Evolutionary conservation across 129 eudicot genomes (phyloP), one percentile per base, ranked within the genome.

Genomic region (Smallanthus sonchifolius): DNA sequence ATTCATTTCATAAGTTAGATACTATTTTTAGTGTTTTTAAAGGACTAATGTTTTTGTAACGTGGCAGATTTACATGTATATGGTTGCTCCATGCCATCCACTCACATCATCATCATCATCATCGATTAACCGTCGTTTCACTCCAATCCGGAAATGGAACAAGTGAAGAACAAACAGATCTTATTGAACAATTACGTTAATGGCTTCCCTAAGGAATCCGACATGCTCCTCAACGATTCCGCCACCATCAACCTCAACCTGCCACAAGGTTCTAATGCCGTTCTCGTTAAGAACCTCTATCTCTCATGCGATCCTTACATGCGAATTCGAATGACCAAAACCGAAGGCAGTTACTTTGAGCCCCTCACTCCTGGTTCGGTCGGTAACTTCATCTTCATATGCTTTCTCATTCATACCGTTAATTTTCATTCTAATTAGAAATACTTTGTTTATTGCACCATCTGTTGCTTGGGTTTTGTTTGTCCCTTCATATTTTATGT

Each of bases 141-240:
- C n/a, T n/a, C n/a, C n/a, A n/a, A n/a, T n/a, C n/a, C n/a, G n/a
- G n/a, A 76, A 86, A 83, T 80, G 73, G 81, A 44, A 55, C 17
- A 51, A 80, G 39, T 75, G 37, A 62, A n/a, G 28, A 81, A 81
- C 32, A 52, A 67, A 40, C 86, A 74, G 61, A 20, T 83, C 7
- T 20, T 74, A 43, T 45, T 83, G 6, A 78, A 74, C 57, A 59
- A 74, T 67, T 83, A 83, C 70, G 74, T 74, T 48, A 74, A 52
- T 62, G 86, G 86, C 47, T 73, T 78, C 68, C 86, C 86, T 5
- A 74, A 83, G 57, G 86, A 83, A 51, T 78, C 86, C 2, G 86
- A 83, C 68, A 74, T 83, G 80, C 16, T 61, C 6, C 49, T 78
- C 17, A 37, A 10, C 0, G 2, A 74, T 11, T 55, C 74, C 2